Conservation (phyloP, 192 early-diverging fungal species). For the Rhizophagus sp. region DNA sequence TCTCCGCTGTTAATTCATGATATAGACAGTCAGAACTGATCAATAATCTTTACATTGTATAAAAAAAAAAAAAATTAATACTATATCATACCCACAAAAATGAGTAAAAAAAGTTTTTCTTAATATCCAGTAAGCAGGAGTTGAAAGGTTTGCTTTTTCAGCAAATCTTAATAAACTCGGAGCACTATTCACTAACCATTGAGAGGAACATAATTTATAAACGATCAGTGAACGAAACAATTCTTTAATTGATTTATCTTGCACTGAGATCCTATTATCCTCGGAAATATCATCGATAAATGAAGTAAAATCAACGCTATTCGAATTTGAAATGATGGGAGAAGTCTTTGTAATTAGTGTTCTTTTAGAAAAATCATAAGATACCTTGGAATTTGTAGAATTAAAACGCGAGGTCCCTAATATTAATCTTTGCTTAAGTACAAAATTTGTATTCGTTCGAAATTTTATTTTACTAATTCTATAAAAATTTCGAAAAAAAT, state of each 20-base stretch:
- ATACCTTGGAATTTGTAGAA: too few relatives aligned
- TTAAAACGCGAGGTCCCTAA: too few relatives aligned
- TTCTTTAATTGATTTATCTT: conserved; percentile 54
- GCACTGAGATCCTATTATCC: conserved; percentile 32
- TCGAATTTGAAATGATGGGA: too few relatives aligned
- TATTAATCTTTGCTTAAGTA: too few relatives aligned
- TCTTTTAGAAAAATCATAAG: too few relatives aligned
- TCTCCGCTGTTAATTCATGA: conserved; percentile 71
- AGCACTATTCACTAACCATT: conserved; percentile 60
- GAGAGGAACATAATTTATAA: conserved; percentile 69
- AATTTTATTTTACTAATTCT: too few relatives aligned
- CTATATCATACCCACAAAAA: conserved; percentile 69
- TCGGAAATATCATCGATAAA: not conserved
- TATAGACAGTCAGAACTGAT: not conserved
- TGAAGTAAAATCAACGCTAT: not conserved
- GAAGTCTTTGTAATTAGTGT: too few relatives aligned
- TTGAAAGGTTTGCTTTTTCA: conserved; percentile 49
- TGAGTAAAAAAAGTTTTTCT: conserved; percentile 90
- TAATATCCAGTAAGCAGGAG: conserved; percentile 65
- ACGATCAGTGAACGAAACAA: conserved; percentile 67
- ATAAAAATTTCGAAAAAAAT: too few relatives aligned
- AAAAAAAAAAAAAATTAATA: not conserved
- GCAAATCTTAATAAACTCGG: conserved; percentile 57
- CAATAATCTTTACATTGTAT: not conserved
- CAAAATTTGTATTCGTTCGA: too few relatives aligned